phyloP scores from a whole-genome alignment of 352 stramenopile genomes.

The Peronospora tabacina region DNA sequence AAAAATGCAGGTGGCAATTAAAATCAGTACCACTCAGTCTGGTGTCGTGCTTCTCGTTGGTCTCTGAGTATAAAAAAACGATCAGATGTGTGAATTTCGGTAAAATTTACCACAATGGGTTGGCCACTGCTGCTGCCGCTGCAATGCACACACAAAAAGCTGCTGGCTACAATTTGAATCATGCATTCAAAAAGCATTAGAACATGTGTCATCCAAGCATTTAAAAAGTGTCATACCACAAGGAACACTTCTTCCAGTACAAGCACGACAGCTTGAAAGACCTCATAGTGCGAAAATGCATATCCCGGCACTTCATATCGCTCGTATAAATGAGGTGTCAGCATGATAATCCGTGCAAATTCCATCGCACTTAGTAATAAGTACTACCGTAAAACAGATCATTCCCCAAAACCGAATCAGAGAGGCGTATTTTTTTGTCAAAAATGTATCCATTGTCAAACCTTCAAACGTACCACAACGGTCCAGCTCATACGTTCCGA shows the following conservation, averaged over 20 bases:
- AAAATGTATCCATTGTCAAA: neutral
- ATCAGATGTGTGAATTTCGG: neutral
- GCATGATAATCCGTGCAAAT: conserved; percentile 59
- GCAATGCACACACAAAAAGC: conserved; percentile 65
- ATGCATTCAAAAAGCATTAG: too few species aligned
- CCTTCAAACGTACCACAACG: conserved; percentile 41
- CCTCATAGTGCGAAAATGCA: conserved; percentile 59
- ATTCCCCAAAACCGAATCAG: conserved; percentile 10
- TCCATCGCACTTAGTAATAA: conserved; percentile 64
- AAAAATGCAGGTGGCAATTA: neutral
- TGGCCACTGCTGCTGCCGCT: conserved; percentile 44
- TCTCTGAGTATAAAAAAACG: too few species aligned
- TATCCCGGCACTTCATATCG: conserved; percentile 48
- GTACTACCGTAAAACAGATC: conserved; percentile 30
- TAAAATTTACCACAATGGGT: conserved; percentile 47
- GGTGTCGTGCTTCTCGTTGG: too few species aligned
- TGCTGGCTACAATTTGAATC: conserved; percentile 32
- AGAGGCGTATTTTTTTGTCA: conserved; percentile 4
- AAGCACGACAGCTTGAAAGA: conserved; percentile 63
- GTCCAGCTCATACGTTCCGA: conserved; percentile 77
- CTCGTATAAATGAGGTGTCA: conserved; percentile 55
- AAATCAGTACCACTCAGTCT: neutral
- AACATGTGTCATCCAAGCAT: too few species aligned
- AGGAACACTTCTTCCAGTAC: conserved; percentile 54
- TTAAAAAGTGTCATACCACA: conserved; percentile 38